phyloP scores from a whole-genome alignment of 2,329 filamentous ascomycete genomes.

The Fusarium sp. region DNA sequence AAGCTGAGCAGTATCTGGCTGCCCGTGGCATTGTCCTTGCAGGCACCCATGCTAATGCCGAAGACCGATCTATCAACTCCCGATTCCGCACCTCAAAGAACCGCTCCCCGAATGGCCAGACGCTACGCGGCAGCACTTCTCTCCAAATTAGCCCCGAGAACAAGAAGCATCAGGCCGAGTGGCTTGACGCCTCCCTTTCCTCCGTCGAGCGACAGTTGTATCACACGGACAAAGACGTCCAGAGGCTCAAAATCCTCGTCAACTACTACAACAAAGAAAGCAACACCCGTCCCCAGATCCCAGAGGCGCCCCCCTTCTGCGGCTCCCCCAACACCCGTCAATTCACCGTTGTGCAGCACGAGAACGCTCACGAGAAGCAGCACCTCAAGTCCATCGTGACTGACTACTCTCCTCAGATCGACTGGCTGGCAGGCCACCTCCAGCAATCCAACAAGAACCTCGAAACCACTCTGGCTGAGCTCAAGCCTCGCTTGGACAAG shows the following conservation, averaged over 20 bases:
- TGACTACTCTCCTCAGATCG: constrained; percentile 6
- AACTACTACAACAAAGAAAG: too few relatives aligned
- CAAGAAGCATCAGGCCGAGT: too few relatives aligned
- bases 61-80: constrained; percentile 11
- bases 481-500: constrained; percentile 7
- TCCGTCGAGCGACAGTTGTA: too few relatives aligned
- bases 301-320: background rate
- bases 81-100: background rate
- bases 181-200: too few relatives aligned
- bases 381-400: constrained; percentile 13
- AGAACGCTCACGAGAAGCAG: constrained; percentile 15
- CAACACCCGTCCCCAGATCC: background rate
- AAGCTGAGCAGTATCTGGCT: constrained; percentile 26
- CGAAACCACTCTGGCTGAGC: background rate
- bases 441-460: background rate
- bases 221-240: too few relatives aligned
- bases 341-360: background rate
- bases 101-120: background rate
- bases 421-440: background rate
- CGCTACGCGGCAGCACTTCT: background rate
- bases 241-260: too few relatives aligned
- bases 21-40: constrained; percentile 6
- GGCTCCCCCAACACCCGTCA: background rate
- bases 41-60: constrained; percentile 12
- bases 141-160: background rate